Conservation (phyloP, 2,329 filamentous ascomycete species). For the Didymellaceae sp. region DNA sequence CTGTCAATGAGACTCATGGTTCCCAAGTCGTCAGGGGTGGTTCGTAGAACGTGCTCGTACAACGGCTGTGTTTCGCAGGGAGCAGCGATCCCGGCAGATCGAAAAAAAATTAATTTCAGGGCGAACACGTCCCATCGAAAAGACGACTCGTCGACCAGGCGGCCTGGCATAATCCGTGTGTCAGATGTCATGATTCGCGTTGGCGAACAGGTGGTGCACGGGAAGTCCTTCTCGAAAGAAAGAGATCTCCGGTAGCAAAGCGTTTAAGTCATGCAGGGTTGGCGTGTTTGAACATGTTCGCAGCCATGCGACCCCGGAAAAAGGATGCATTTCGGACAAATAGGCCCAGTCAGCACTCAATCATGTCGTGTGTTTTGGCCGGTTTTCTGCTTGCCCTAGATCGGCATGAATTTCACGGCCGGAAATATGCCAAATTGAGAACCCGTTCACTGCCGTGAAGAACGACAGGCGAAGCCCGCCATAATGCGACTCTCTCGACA, state of each 20-base stretch:
- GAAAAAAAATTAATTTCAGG: constrained; percentile 18
- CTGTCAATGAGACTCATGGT: constrained; percentile 22
- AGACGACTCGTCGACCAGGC: constrained; percentile 11
- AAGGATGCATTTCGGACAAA: constrained; percentile 17
- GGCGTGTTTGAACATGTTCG: constrained; percentile 39
- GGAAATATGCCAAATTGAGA: constrained; percentile 25
- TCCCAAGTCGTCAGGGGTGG: constrained; percentile 19
- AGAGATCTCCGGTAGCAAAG: constrained; percentile 22
- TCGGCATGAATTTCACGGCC: constrained; percentile 26
- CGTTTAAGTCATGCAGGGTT: constrained; percentile 14
- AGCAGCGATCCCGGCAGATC: constrained; percentile 33
- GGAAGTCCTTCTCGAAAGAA: constrained; percentile 34
- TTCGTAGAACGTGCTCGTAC: constrained; percentile 24
- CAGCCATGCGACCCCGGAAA: constrained; percentile 25
- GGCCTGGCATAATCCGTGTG: constrained; percentile 10
- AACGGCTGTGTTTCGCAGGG: constrained; percentile 25
- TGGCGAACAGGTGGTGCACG: constrained; percentile 33
- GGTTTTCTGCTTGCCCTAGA: constrained; percentile 20
- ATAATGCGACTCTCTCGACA: neutral
- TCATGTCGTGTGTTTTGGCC: constrained; percentile 25
- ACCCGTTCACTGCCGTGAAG: constrained; percentile 14
- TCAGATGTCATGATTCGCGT: constrained; percentile 24
- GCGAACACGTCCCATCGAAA: constrained; percentile 8
- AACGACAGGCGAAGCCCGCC: constrained; percentile 18
- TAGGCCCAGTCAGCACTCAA: constrained; percentile 6